Evolutionary conservation across 2,329 filamentous ascomycete species (phyloP).

Genomic region (Alternaria panax): DNA sequence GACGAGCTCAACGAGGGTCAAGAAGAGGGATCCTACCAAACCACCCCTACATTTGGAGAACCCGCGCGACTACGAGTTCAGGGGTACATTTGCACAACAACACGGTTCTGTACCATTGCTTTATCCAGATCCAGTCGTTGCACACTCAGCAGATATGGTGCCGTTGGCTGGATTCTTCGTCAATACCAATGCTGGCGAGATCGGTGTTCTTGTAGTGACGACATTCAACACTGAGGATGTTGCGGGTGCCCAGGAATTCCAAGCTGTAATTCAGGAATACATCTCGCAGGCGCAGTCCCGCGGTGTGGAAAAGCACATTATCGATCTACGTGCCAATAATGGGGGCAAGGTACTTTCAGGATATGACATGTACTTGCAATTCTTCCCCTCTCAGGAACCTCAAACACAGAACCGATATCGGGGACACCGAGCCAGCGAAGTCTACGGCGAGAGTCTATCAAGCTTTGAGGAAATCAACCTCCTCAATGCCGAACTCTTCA

Average conservation of each 20-base stretch:
- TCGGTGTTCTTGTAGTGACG: conserved; percentile 56
- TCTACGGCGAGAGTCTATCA: conserved; percentile 37
- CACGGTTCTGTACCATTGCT: conserved; percentile 31
- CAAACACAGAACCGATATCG: conserved; percentile 59
- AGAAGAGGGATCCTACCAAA: conserved; percentile 34
- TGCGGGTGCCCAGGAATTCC: conserved; percentile 43
- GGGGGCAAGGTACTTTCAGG: conserved; percentile 60
- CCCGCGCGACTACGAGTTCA: conserved; percentile 39
- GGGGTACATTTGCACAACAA: conserved; percentile 26
- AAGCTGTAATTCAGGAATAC: conserved; percentile 52
- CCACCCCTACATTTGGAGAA: conserved; percentile 40
- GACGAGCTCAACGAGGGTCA: conserved; percentile 24
- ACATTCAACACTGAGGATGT: conserved; percentile 49
- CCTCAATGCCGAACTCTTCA: conserved; percentile 35
- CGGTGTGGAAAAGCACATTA: conserved; percentile 65
- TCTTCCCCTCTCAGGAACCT: conserved; percentile 58
- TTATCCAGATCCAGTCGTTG: conserved; percentile 51
- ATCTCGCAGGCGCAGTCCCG: conserved; percentile 56
- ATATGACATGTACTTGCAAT: conserved; percentile 59
- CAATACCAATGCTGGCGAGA: conserved; percentile 50
- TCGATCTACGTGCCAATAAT: conserved; percentile 68
- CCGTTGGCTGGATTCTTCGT: conserved; percentile 58
- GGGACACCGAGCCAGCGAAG: conserved; percentile 47
- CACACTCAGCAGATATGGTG: conserved; percentile 40
- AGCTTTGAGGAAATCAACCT: conserved; percentile 20